A percentile compares a stretch with the other conserved stretches of the same genome.
Evolutionary conservation across 2,329 filamentous ascomycete genomes (phyloP).

Genomic region (Colletotrichum sp.): DNA sequence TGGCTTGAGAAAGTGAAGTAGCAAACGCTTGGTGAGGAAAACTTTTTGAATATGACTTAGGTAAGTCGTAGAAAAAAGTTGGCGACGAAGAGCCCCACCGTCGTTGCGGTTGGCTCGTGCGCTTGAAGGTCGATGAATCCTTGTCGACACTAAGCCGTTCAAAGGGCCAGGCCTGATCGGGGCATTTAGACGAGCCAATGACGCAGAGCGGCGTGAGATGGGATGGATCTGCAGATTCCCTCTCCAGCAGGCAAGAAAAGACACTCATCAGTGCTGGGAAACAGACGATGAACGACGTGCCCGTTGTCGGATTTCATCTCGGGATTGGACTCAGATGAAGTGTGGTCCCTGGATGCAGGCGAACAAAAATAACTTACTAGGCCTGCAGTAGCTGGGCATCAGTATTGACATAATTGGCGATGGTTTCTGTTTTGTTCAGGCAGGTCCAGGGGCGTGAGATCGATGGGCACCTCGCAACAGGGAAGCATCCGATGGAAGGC

Average conservation of each 20-base stretch:
- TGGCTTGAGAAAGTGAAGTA: no score
- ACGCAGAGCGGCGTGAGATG: not conserved
- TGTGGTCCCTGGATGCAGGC: not conserved
- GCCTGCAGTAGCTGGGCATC: not conserved
- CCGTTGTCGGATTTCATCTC: not conserved
- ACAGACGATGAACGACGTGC: not conserved
- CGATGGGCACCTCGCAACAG: not conserved
- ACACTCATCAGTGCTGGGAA: not conserved
- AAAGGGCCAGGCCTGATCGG: not conserved
- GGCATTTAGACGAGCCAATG: conserved; percentile 12
- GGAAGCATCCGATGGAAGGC: not conserved
- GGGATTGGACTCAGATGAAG: not conserved
- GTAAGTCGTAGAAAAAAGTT: not conserved
- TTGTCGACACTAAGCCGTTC: not conserved
- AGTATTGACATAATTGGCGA: not conserved
- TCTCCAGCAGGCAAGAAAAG: not conserved
- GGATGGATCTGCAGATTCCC: not conserved
- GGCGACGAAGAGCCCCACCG: conserved; percentile 10
- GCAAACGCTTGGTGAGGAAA: not conserved
- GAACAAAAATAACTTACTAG: not conserved
- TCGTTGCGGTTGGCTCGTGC: not conserved
- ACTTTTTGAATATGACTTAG: not conserved
- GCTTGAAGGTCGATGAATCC: not conserved
- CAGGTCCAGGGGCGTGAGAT: not conserved
- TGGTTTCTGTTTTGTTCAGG: not conserved